phyloP scores from a whole-genome alignment of 345 rosid genomes.

The Pistacia integerrima region DNA sequence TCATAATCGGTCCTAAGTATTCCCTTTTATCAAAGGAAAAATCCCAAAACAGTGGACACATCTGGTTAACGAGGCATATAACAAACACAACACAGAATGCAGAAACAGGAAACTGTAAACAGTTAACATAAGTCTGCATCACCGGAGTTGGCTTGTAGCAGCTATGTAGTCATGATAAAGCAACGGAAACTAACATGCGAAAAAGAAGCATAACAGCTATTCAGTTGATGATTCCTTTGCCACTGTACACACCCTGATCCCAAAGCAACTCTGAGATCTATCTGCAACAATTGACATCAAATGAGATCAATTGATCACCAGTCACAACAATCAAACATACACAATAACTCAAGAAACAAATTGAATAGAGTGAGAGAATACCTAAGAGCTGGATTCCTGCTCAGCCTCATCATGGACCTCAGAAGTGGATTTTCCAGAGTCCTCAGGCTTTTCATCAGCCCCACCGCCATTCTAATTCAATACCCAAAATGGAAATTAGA shows the following conservation, averaged over 20 bases:
- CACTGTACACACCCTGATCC: background rate
- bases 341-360: background rate
- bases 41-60: background rate
- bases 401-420: slow-evolving; percentile 30
- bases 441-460: slow-evolving; percentile 13
- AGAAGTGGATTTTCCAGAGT: slow-evolving; percentile 28
- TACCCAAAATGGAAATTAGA: background rate
- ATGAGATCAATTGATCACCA: background rate
- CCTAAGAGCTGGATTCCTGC: slow-evolving; percentile 29
- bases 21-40: background rate
- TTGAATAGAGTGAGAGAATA: background rate
- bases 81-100: background rate
- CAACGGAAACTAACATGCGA: background rate
- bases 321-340: background rate
- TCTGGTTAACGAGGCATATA: background rate
- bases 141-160: background rate
- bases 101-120: background rate
- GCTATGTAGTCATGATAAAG: background rate
- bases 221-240: background rate
- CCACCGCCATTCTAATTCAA: slow-evolving; percentile 9
- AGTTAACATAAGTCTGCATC: background rate
- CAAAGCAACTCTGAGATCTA: background rate
- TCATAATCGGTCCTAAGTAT: background rate
- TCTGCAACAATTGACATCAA: slow-evolving; percentile 5
- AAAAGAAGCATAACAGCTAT: background rate